Percentiles rank a stretch among this genome's conserved stretches.
Evolutionary conservation across 106 monocot genomes (phyloP).

Genomic region (Apostasia shenzhenica): DNA sequence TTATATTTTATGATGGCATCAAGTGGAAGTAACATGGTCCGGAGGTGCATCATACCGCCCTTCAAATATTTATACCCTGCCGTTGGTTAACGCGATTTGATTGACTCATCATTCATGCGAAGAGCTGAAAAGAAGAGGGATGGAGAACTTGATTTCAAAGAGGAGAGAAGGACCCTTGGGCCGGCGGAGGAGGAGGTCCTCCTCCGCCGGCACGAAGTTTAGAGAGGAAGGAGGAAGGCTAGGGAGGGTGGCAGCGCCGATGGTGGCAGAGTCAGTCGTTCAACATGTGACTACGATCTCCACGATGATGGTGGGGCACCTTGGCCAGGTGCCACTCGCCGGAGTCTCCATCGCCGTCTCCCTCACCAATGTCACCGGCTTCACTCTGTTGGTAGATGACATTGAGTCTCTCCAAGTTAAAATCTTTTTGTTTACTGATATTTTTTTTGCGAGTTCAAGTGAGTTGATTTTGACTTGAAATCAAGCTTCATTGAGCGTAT

Average conservation of each 20-base stretch:
- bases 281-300: slow-evolving; percentile 5
- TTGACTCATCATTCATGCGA: neutral
- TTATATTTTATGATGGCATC: neutral
- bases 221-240: slow-evolving; percentile 9
- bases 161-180: neutral
- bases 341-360: neutral
- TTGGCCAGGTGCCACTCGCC: slow-evolving; percentile 3
- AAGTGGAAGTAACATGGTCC: neutral
- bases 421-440: neutral
- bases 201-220: neutral
- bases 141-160: neutral
- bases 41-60: neutral
- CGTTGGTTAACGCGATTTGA: neutral
- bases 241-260: slow-evolving; percentile 6
- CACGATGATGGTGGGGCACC: slow-evolving; percentile 11
- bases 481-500: too few relatives aligned
- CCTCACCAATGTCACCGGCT: slow-evolving; percentile 5
- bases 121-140: neutral
- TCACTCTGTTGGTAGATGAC: slow-evolving; percentile 1
- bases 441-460: neutral
- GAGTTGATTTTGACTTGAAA: neutral
- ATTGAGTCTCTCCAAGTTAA: neutral
- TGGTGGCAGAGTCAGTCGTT: slow-evolving; percentile 1
- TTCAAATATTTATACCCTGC: neutral
- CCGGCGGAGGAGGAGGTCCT: neutral